Evolutionary conservation across 306 rosid genomes (phyloP), one percentile per base, ranked within the genome.

Genomic region (Citrullus amarus): DNA sequence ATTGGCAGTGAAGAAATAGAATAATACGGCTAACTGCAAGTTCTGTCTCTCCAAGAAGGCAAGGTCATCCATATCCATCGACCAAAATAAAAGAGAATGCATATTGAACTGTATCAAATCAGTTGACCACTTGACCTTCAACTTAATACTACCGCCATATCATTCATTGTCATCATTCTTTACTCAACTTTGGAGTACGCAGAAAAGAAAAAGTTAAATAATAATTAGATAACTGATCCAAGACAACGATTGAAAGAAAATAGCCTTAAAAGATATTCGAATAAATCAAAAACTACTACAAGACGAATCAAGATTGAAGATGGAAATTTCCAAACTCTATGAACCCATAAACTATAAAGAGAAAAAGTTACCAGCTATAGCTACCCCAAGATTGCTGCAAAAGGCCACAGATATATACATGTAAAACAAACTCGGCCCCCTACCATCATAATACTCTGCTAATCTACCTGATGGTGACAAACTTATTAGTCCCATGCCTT

Each of bases 401-500:
- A 74, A 54, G 46, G 78, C 60, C 78, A 74, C 28, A 74, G 50
- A 74, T 74, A 74, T 74, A 11, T 74, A 74, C 78, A 74, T 17
- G 63, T 51, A 56, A 74, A 74, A 54, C 78, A 74, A 48, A 74
- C 78, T 74, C 62, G 3, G 63, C 63, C 32, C n/a, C 9, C 32
- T 8, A 73, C 50, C 39, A 66, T 36, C 57, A 70, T 10, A 68
- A 43, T 43, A 70, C 41, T n/a, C 32, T 70, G 63, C 41, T 51
- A 74, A 36, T 36, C 96, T 95, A 95, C 91, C 97, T 91, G 90
- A 95, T 92, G 10, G 97, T 95, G 84, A 95, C 97, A 41, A 95
- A 95, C 90, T 95, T 95, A 87, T 95, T 95, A 83, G 99, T 95
- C 77, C 99, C 99, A 86, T 95, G 97, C 79, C 92, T 95, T 59